Base-by-base conservation (phyloP, 441 rosid genomes). In the Populus hybrid region DNA sequence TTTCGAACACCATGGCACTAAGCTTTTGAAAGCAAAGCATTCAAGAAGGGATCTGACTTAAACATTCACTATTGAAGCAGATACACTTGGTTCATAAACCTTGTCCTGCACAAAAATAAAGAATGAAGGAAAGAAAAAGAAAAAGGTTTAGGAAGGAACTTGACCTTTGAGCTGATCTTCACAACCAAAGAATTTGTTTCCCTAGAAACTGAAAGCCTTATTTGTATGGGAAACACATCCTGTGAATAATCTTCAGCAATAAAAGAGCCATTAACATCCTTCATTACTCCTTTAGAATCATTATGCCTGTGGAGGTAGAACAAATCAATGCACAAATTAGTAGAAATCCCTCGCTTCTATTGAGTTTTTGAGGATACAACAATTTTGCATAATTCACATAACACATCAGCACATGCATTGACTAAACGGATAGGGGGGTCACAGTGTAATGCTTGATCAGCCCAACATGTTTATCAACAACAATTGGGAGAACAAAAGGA, bases 161-260 rank as follows among this genome's bases (percentile, higher is more conserved):
- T 71, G 71, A 94, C 98, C 91, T 92, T 90, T 84, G 88, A 90
- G 84, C 88, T 87, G 75, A 96, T 91, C 85, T 88, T 96, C 73
- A 93, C 96, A 64, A 89, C 86, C 86, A 96, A 79, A 10, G 92
- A 82, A 79, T 83, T 88, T 16, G 90, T 83, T 84, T 90, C 98
- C 83, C 78, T 72, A 76, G 85, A 84, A 83, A 91, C 81, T 77
- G 94, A 86, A 85, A 96, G 90, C 85, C 96, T 91, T 71, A 96
- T 91, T 73, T 93, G 89, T 75, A 96, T 81, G 26, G 97, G 89
- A 89, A 92, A 94, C 70, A 89, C 91, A 85, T 91, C 98, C 26
- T 88, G 88, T 82, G 87, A 82, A 84, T 90, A 90, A 87, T 90
- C 94, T 82, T 90, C 94, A 36, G 87, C 88, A 69, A 88, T 84